Base-by-base conservation (phyloP, 495 filamentous ascomycete species). In the Cairneyella variabilis region DNA sequence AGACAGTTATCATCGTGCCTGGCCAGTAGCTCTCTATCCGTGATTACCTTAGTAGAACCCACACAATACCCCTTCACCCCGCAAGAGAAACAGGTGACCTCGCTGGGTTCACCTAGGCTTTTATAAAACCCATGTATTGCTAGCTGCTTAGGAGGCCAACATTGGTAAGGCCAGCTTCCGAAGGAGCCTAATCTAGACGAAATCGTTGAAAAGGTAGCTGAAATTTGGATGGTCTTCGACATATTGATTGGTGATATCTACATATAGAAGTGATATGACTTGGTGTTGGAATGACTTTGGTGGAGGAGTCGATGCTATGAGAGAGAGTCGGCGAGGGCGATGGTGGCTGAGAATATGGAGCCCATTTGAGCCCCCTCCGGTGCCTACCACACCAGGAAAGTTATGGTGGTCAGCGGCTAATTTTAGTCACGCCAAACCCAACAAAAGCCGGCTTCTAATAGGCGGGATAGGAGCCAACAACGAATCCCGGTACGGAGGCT, bases 201-300 rank as follows among this genome's bases (percentile, higher is more conserved):
- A 52, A 52, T 52, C 37, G 36, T 52, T 2, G 49, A 52, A 52
- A 52, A 52, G 22, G 49, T 44, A 44, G 9, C 38, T 52, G 39
- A 46, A 53, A 53, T 37, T 53, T 53, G 18, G 22, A 53, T 27
- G 6, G 51, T 53, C 41, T 53, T 53, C 27, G 51, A 53, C 28
- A 53, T 53, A 53, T 53, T 46, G 41, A 46, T 45, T 53, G 41
- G 1, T 21, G 25, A 52, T 52, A 32, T 52, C 37, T 53, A 23
- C 16, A 45, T 14, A 22, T 53, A 45, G 51, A 57, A 57, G 54
- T 57, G 47, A 51, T 46, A 57, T 51, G 40, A 51, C 25, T 46
- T 57, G 47, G 54, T 51, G 39, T 51, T 51, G 47, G 54, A 49
- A 51, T 57, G 51, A 53, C 48, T 53, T 58, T 18, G 43, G 42